These are phyloP conservation scores for Schizothecium vesticola DNA, from an alignment of 495 filamentous ascomycete genomes.

Conservation along the genomic window DNA sequence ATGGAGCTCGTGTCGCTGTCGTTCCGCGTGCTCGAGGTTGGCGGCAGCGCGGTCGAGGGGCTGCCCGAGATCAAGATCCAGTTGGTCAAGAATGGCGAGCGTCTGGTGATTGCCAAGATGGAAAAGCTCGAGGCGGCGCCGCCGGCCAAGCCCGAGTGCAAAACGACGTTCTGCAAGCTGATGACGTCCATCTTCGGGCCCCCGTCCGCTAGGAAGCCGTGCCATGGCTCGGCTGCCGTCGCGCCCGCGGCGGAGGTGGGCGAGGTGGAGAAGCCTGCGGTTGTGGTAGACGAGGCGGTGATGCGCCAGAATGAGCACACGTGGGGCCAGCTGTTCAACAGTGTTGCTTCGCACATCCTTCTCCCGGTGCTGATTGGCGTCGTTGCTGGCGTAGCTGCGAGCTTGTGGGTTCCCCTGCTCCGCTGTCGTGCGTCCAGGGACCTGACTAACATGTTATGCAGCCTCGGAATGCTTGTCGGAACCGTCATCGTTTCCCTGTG, in stretches of 20 bases:
- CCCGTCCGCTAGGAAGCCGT: slow-evolving; percentile 10
- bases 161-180: slow-evolving; percentile 43
- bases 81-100: slow-evolving; percentile 40
- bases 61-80: slow-evolving; percentile 43
- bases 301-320: slow-evolving; percentile 24
- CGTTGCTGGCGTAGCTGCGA: slow-evolving; percentile 47
- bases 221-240: slow-evolving; percentile 16
- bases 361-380: slow-evolving; percentile 49
- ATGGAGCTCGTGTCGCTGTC: slow-evolving; percentile 41
- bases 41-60: slow-evolving; percentile 35
- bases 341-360: slow-evolving; percentile 44
- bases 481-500: slow-evolving; percentile 43
- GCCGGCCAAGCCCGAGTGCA: slow-evolving; percentile 38
- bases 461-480: slow-evolving; percentile 49
- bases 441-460: slow-evolving; percentile 6
- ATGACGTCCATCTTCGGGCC: slow-evolving; percentile 21
- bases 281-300: neutral
- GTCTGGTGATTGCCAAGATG: slow-evolving; percentile 39
- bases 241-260: neutral
- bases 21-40: slow-evolving; percentile 48
- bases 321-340: slow-evolving; percentile 40
- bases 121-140: slow-evolving; percentile 16
- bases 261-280: neutral
- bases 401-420: slow-evolving; percentile 36
- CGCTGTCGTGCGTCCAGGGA: neutral